A percentile compares a stretch with the other conserved stretches of the same genome.
These are phyloP conservation scores for Hypoxylon sp. DNA, from an alignment of 2,329 filamentous ascomycete genomes.

Conservation along the genomic window DNA sequence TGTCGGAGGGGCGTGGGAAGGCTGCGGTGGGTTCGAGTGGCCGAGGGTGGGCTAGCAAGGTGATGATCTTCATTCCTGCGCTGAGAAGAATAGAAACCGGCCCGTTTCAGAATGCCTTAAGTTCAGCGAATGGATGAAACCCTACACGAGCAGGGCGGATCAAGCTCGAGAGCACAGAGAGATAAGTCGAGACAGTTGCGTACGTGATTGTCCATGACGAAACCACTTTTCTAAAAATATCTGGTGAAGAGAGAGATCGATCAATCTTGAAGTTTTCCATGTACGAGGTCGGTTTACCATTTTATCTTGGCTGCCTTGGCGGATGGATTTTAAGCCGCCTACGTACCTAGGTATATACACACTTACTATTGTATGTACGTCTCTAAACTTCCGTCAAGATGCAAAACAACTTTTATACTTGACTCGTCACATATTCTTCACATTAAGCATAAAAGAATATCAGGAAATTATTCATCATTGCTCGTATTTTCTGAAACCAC, in stretches of 20 bases:
- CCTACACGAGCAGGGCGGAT: no score
- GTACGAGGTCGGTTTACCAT: no score
- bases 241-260: neutral
- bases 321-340: no score
- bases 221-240: neutral
- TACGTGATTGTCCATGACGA: neutral
- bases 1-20: neutral
- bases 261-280: no score
- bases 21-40: neutral
- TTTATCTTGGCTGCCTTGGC: no score
- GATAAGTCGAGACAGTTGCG: no score
- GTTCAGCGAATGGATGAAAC: neutral
- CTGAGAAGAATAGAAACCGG: neutral
- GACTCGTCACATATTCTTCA: slow-evolving; percentile 5
- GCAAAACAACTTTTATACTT: neutral
- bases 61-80: slow-evolving; percentile 13
- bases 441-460: slow-evolving; percentile 7
- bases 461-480: slow-evolving; percentile 38
- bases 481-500: slow-evolving; percentile 34
- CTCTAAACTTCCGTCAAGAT: neutral
- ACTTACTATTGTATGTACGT: no score
- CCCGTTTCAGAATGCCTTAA: neutral
- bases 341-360: neutral
- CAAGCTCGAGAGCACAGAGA: neutral
- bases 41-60: no score